Percentiles rank a stretch among this genome's conserved stretches.
phyloP scores from a whole-genome alignment of 345 rosid species.

The Pistacia atlantica region DNA sequence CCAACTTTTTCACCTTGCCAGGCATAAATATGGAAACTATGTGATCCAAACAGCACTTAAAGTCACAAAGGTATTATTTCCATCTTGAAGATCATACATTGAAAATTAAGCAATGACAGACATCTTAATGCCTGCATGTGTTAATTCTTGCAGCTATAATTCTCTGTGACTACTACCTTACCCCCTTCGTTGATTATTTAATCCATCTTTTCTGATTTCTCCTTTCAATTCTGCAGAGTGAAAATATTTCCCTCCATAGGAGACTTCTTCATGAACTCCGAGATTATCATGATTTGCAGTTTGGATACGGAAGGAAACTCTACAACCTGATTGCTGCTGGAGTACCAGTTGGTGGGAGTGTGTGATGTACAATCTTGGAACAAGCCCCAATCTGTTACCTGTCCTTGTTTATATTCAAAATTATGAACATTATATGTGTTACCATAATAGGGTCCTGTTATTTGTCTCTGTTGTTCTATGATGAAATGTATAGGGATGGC shows the following conservation, averaged over 20 bases:
- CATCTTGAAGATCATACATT: not conserved
- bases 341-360: not conserved
- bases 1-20: slow-evolving; percentile 10
- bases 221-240: not conserved
- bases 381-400: not conserved
- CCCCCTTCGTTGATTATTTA: not conserved
- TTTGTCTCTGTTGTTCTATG: not conserved
- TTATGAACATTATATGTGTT: not conserved
- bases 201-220: not conserved
- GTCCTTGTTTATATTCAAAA: not conserved
- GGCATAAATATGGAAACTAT: slow-evolving; percentile 18
- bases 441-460: not conserved
- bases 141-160: no score
- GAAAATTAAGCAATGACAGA: not conserved
- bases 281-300: not conserved
- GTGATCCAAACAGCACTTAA: slow-evolving; percentile 10
- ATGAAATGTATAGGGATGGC: not conserved
- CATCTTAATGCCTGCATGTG: not conserved
- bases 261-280: not conserved
- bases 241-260: not conserved
- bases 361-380: not conserved
- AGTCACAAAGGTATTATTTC: slow-evolving; percentile 9
- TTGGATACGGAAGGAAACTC: slow-evolving; percentile 2
- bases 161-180: no score
- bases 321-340: slow-evolving; percentile 3